These are phyloP conservation scores for Aureobasidium sp. DNA, from an alignment of 2,329 filamentous ascomycete genomes.

Conservation along the genomic window DNA sequence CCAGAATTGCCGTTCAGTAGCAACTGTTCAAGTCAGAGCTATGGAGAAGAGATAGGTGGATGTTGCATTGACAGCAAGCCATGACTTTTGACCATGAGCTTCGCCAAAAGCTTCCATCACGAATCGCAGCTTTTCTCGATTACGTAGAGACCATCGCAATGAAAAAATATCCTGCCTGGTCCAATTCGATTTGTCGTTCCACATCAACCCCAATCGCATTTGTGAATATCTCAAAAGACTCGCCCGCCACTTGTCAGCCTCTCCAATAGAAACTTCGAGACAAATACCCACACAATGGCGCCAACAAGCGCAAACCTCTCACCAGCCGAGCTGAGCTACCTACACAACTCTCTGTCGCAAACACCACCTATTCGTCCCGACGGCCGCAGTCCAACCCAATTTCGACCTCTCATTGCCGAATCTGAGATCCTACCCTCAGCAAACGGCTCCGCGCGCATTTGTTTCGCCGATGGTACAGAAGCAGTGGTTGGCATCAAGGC, in stretches of 20 bases:
- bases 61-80: background rate
- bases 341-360: slow-evolving; percentile 78
- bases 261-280: background rate
- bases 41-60: no score
- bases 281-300: slow-evolving; percentile 44
- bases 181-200: background rate
- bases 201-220: background rate
- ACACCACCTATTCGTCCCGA: slow-evolving; percentile 83
- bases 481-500: slow-evolving; percentile 94
- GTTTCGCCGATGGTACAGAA: slow-evolving; percentile 91
- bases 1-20: no score
- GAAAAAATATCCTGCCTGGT: background rate
- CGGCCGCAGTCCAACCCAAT: slow-evolving; percentile 72
- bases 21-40: no score
- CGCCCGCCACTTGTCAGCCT: background rate
- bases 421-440: slow-evolving; percentile 81
- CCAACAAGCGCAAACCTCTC: slow-evolving; percentile 65
- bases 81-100: background rate
- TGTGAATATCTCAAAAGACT: background rate
- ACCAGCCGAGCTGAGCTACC: slow-evolving; percentile 91
- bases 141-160: slow-evolving; percentile 12
- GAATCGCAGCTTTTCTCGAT: background rate
- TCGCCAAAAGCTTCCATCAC: background rate
- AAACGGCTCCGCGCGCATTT: slow-evolving; percentile 88
- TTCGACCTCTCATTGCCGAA: slow-evolving; percentile 85